Conservation (phyloP, 805 yeast species). For the Blastobotrys peoriensis region DNA sequence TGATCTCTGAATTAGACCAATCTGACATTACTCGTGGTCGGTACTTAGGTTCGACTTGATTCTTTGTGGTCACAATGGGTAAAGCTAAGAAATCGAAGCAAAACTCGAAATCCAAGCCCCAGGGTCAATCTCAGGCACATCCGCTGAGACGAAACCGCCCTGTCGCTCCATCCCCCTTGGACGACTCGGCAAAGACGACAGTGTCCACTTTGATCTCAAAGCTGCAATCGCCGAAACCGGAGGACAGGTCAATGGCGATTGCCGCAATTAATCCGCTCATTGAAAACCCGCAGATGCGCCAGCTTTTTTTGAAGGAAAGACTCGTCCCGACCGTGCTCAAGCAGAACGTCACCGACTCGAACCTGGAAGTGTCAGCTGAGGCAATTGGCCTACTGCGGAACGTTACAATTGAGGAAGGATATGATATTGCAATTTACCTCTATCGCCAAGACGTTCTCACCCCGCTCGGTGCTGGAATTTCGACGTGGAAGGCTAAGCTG, state of each 20-base stretch:
- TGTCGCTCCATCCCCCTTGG: constrained; percentile 36
- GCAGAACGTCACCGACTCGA: constrained; percentile 56
- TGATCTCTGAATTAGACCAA: too few species aligned
- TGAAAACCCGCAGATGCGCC: constrained; percentile 62
- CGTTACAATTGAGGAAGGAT: constrained; percentile 79
- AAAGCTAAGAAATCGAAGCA: constrained; percentile 19
- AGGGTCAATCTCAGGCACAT: neutral
- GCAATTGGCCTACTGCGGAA: constrained; percentile 77
- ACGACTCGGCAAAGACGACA: constrained; percentile 44
- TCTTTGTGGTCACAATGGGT: too few species aligned
- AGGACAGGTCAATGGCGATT: constrained; percentile 73
- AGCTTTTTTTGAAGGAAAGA: constrained; percentile 61
- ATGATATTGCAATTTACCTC: constrained; percentile 64
- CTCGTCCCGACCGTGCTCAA: constrained; percentile 59
- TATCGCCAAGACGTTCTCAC: constrained; percentile 80
- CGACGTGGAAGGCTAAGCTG: constrained; percentile 31
- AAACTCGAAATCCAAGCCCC: constrained; percentile 1
- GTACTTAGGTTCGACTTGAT: too few species aligned
- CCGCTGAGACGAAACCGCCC: constrained; percentile 7
- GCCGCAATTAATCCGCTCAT: constrained; percentile 64
- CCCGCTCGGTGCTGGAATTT: constrained; percentile 46
- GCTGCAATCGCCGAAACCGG: constrained; percentile 53
- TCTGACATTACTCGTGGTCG: too few species aligned
- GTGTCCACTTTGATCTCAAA: constrained; percentile 64
- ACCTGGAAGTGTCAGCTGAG: constrained; percentile 73